Evolutionary conservation across 768 basidiomycete genomes (phyloP).

Genomic region (Gymnopilus junonius): DNA sequence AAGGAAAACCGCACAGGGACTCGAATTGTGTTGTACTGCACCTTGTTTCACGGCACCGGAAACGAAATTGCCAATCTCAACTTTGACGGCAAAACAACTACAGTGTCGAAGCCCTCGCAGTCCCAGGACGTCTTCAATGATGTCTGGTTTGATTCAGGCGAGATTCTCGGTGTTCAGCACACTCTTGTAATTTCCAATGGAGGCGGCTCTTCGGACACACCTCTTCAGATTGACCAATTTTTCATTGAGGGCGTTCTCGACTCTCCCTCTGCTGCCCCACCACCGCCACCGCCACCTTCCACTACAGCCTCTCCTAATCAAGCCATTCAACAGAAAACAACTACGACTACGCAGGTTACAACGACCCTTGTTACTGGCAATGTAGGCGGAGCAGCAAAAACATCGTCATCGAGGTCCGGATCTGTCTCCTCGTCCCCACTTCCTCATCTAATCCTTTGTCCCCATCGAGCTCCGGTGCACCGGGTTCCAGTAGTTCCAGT

Average conservation of each 20-base stretch:
- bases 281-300: neutral
- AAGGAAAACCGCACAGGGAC: neutral
- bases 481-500: too few species aligned
- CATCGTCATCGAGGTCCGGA: neutral
- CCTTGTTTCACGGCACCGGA: neutral
- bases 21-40: constrained; percentile 1
- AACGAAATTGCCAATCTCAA: constrained; percentile 3
- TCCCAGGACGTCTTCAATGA: neutral
- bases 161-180: neutral
- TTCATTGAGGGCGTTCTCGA: neutral
- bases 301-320: neutral
- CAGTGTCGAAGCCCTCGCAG: neutral
- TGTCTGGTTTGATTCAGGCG: constrained; percentile 2
- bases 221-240: constrained; percentile 1
- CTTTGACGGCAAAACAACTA: neutral
- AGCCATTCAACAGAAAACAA: neutral
- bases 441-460: neutral
- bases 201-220: neutral
- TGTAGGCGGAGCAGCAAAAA: neutral
- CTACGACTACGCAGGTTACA: neutral
- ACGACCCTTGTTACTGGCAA: neutral
- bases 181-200: constrained; percentile 2
- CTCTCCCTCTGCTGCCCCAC: neutral
- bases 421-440: neutral
- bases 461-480: neutral